Percentiles rank a stretch among this genome's conserved stretches.
phyloP scores from a whole-genome alignment of 371 early-diverging fungal genomes.

The Smittium culicis region DNA sequence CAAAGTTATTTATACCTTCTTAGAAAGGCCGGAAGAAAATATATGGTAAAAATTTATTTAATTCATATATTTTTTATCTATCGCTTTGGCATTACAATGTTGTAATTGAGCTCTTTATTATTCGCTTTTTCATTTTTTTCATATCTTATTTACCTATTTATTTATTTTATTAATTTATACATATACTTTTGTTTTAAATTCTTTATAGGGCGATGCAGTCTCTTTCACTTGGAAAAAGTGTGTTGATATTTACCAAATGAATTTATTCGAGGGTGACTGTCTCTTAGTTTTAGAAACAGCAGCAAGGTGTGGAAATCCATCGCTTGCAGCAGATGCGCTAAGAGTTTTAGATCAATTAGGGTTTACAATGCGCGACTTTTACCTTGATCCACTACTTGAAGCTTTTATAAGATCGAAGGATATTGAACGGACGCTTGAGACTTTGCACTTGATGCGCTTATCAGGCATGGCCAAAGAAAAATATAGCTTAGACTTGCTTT shows the following conservation, averaged over 20 bases:
- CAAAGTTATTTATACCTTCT: constrained; percentile 12
- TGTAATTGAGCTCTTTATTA: too few species aligned
- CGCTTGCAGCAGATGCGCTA: constrained; percentile 43
- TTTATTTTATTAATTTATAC: too few species aligned
- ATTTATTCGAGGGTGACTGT: constrained; percentile 42
- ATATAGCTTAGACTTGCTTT: constrained; percentile 29
- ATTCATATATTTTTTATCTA: background rate
- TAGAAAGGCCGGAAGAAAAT: constrained; percentile 12
- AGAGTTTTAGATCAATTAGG: constrained; percentile 38
- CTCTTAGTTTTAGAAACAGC: constrained; percentile 44
- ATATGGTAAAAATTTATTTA: background rate
- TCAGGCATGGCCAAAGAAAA: constrained; percentile 35
- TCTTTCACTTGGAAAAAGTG: constrained; percentile 14
- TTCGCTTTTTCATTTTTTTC: too few species aligned
- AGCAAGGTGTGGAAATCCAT: constrained; percentile 39
- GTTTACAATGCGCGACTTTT: constrained; percentile 44
- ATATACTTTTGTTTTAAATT: too few species aligned
- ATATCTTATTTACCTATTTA: too few species aligned
- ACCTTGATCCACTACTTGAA: constrained; percentile 54
- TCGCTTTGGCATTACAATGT: too few species aligned
- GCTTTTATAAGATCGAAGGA: constrained; percentile 41
- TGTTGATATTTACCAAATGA: constrained; percentile 13
- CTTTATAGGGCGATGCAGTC: constrained; percentile 12
- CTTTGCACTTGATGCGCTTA: constrained; percentile 47
- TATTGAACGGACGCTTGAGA: constrained; percentile 46